Base-by-base conservation (phyloP, 208 protist species). In the Strigomonas culicis region DNA sequence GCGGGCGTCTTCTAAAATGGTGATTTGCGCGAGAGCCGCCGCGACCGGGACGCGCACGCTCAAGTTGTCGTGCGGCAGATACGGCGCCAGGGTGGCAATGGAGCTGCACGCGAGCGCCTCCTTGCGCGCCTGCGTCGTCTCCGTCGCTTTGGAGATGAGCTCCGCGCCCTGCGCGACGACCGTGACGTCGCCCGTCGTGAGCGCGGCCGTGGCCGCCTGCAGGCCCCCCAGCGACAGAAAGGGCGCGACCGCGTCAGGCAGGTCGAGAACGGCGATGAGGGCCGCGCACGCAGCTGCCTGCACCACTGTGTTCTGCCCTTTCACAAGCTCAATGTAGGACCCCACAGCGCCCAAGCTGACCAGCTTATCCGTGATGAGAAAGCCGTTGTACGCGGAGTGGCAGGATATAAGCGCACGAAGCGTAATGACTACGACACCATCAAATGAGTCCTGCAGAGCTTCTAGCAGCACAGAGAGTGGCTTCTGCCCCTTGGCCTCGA, bases 1-100 rank as follows among this genome's bases (percentile, higher is more conserved):
- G 67, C 91, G 91, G 27, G 82, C 86, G 6, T 74, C 63, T 62
- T 92, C 89, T 59, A 86, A 72, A 47, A 95, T 77, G 1, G 86
- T 89, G 44, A 93, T 75, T 57, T 93, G 86, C 44, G 86, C 89
- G 19, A 85, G 63, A 4, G 89, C 84, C 8, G 68, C 72, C 17
- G 74, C 80, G 13, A 90, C 75, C 1, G 77, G 69, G 17, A 87
- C 85, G 8, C 89, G 86, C 41, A 88, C 78, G 36, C 77, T 82
- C 50, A 90, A 63, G 65, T 92, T 86, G 1, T 75, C 56, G 60
- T 91, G 70, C 30, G n/a, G 27, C 57, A 95, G 67, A 62, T 90
- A 60, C 11, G 77, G 81, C 1, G 66, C 32, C 28, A 95, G 73
- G 0, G 70, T 70, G 0, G 51, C 63, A 0, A 93, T 57, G 3